Base-by-base conservation (phyloP, 805 yeast genomes). In the Starmerella riodocensis region DNA sequence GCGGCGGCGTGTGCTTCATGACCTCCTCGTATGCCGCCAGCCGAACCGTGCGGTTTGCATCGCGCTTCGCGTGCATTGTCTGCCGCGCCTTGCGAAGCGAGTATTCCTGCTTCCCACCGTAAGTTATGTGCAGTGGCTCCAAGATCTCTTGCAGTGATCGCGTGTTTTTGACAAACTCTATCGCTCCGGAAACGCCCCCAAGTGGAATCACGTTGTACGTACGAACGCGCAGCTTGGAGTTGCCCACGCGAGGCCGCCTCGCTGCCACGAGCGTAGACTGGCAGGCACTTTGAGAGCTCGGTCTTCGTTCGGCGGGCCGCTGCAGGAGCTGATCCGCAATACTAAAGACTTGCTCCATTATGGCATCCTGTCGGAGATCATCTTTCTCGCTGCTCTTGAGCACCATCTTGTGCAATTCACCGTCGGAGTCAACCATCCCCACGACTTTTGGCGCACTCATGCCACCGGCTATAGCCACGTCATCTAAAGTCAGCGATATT, bases 321-420 rank as follows among this genome's bases (percentile, higher is more conserved):
- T 17, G 14, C 16, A 47, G 30, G 41, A 88, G 61, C 2, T 64
- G 58, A 53, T 86, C 85, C 13, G 85, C 94, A 52, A 85, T 82
- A 17, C 70, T 78, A 57, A 93, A 91, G 1, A 88, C 97, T 55
- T 91, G 97, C 56, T 88, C 93, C 98, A 91, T 93, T 41, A 91
- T 83, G 0, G 94, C 81, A 60, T 91, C 99, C 59, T 93, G 98
- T 37, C 97, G 64, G 37, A 91, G 62, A 59, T 91, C 98, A 60
- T 91, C 98, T 8, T 82, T 70, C 5, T 93, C 85, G 13, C 38
- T 34, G 20, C 83, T 83, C 55, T 91, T 91, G 48, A 86, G 61
- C 16, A 91, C 62, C 54, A 78, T 68, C 40, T 65, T 72, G 43
- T 72, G 77, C 0, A 41, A 51, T 0, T 57, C 46, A 0, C 97